Evolutionary conservation across 2,329 filamentous ascomycete genomes (phyloP), one percentile per base, ranked within the genome.

Genomic region (Cytospora piceae): DNA sequence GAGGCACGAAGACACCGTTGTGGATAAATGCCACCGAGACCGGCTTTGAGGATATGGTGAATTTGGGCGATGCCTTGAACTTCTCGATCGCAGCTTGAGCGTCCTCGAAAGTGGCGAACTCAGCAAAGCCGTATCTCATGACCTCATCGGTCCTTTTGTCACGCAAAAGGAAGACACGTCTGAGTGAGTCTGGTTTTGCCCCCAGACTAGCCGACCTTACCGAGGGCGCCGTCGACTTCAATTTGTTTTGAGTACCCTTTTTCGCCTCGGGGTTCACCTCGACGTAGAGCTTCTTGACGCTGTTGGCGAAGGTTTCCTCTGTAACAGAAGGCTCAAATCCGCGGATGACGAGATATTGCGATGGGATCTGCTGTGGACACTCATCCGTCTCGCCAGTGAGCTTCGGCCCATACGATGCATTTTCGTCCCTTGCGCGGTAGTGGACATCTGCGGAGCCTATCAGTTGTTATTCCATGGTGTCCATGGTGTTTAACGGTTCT

Each of bases 121-220:
- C 92, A 0, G 89, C 92, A 76, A 96, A 96, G 0, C 92, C 92
- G 71, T 92, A 96, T 70, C 89, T 86, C 83, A 91, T 91, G 60
- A 89, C 92, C 67, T 91, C 88, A 63, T 92, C 85, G 4, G 83
- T 90, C 67, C 82, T 83, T 54, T 88, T 84, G 73, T 94, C 90
- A 63, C 92, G 86, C 72, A 95, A 88, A 31, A 96, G 79, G 67
- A 95, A 86, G 1, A 95, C 87, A 60, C 92, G 87, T 68, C 90
- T 86, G 11, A 96, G 79, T n/a, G 91, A 92, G 24, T 89, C 88
- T 37, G 89, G 87, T 64, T 84, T 86, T 4, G 92, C 92, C 49
- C 92, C 92, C 1, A 89, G 81, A 15, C 89, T 88, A 24, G 84
- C 79, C 11, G 81, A 82, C 67, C 85, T 83, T 46, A 79, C 81